phyloP scores from a whole-genome alignment of 1,284 basidiomycete species.

The Malassezia yamatoensis region DNA sequence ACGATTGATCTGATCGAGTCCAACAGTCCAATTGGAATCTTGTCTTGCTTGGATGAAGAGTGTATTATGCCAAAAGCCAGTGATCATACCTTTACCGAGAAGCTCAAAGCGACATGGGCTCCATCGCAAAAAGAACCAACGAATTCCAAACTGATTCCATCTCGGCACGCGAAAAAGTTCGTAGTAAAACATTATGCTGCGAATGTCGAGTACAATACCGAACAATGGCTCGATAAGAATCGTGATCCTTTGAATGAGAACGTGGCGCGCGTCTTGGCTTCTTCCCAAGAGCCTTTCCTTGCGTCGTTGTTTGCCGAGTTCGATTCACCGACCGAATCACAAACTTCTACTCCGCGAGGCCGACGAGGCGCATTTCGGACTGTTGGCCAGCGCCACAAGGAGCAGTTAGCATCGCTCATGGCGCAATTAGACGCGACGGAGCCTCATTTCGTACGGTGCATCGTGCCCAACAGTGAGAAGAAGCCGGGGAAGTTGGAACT shows the following conservation, averaged over 20 bases:
- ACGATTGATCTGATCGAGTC: conserved; percentile 97
- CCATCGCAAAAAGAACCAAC: conserved; percentile 21
- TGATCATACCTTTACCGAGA: conserved; percentile 88
- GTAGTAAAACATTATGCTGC: conserved; percentile 94
- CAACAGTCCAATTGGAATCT: conserved; percentile 64
- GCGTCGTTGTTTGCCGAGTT: conserved; percentile 76
- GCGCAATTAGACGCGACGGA: conserved; percentile 81
- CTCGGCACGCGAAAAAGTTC: conserved; percentile 84
- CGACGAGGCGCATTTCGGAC: conserved; percentile 97
- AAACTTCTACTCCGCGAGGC: conserved; percentile 51
- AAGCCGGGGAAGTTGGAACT: conserved; percentile 84
- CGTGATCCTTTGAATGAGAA: conserved; percentile 98
- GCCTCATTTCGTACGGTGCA: conserved; percentile 96
- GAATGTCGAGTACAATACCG: conserved; percentile 87
- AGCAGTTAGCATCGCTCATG: conserved; percentile 88
- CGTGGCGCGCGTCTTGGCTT: conserved; percentile 74
- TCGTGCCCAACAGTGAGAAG: conserved; percentile 88
- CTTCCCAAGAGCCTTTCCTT: conserved; percentile 72
- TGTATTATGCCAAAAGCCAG: conserved; percentile 99
- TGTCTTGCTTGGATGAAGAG: conserved; percentile 91
- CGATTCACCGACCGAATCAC: conserved; percentile 48
- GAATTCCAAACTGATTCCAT: conserved; percentile 65
- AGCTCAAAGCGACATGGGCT: conserved; percentile 54
- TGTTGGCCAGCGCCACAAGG: conserved; percentile 88
- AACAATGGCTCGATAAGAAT: conserved; percentile 98